Evolutionary conservation across 257 asterid species (phyloP).

Genomic region (Fraxinus pennsylvanica): DNA sequence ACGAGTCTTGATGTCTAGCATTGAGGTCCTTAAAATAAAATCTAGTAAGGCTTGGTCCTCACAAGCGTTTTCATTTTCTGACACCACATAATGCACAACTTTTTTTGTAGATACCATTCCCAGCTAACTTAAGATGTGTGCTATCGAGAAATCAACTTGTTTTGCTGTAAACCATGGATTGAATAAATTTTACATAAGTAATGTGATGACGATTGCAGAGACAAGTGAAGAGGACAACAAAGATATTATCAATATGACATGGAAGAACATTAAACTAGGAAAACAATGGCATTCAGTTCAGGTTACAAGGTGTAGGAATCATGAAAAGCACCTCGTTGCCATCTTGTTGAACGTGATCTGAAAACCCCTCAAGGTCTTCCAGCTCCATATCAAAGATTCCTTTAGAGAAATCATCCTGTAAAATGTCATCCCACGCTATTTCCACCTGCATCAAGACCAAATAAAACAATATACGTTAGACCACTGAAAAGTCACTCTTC

Average conservation of each 20-base stretch:
- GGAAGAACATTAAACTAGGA: background rate
- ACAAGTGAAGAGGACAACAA: background rate
- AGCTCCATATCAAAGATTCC: slow-evolving; percentile 87
- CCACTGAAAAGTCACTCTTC: slow-evolving; percentile 15
- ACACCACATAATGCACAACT: too few species aligned
- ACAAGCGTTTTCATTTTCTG: too few species aligned
- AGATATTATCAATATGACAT: background rate
- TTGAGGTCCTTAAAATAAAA: too few species aligned
- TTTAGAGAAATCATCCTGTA: slow-evolving; percentile 76
- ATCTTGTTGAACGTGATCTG: slow-evolving; percentile 47
- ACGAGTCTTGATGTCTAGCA: too few species aligned
- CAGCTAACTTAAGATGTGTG: too few species aligned
- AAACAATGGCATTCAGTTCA: background rate
- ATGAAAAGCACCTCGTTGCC: slow-evolving; percentile 48
- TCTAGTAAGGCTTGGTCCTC: too few species aligned
- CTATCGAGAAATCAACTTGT: too few species aligned
- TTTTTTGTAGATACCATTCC: too few species aligned
- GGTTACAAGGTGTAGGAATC: slow-evolving; percentile 9
- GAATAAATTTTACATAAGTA: too few species aligned
- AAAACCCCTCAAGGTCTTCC: slow-evolving; percentile 68
- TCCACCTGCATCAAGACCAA: slow-evolving; percentile 54
- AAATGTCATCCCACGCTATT: slow-evolving; percentile 75
- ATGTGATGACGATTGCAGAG: too few species aligned
- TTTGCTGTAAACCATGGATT: too few species aligned
- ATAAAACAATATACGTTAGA: slow-evolving; percentile 1